Evolutionary conservation across 805 yeast species (phyloP), one percentile per base, ranked within the genome.

Genomic region (Sporopachydermia quercuum): DNA sequence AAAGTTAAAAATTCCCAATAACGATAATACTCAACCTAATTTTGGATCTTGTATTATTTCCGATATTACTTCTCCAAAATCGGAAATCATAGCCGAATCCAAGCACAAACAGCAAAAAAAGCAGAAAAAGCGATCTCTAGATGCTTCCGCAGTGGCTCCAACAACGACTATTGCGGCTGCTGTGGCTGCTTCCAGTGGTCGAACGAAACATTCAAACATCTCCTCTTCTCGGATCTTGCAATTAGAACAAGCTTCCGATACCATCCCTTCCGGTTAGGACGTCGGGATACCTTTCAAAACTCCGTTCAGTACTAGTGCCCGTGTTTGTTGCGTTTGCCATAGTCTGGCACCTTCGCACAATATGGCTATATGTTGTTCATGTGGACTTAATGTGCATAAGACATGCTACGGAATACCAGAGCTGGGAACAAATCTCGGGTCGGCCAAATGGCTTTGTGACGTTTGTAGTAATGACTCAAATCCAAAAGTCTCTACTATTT

Each of bases 371-470:
- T 85, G 95, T 54, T 50, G 63, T 2, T 61, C 65, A 18, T 86
- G 95, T 61, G 81, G 81, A 0, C 57, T 83, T 19, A 66, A 65
- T 40, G 84, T 78, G 2, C 96, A 86, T 53, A 62, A 70, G 2
- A 55, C 68, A 0, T 86, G 95, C 50, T 78, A 76, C 50, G 94
- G 93, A 0, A 53, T 67, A 4, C 39, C 40, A 2, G 45, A 46
- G 1, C 35, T 41, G 44, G 19, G 42, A 47, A 16, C 50, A 42
- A 38, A 40, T 14, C 40, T 37, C 3, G 38, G 34, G 19, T 27
- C 36, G n/a, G 61, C 52, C 23, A 68, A 67, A 41, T 85, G 96
- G 96, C 59, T 66, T 17, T 86, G 96, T 58, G 94, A 84, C 48
- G 65, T 76, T 1, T 86, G 96, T 52, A 64, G 75, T 3, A 83